Base-by-base conservation (phyloP, 306 rosid genomes). In the Phaseolus lunatus region DNA sequence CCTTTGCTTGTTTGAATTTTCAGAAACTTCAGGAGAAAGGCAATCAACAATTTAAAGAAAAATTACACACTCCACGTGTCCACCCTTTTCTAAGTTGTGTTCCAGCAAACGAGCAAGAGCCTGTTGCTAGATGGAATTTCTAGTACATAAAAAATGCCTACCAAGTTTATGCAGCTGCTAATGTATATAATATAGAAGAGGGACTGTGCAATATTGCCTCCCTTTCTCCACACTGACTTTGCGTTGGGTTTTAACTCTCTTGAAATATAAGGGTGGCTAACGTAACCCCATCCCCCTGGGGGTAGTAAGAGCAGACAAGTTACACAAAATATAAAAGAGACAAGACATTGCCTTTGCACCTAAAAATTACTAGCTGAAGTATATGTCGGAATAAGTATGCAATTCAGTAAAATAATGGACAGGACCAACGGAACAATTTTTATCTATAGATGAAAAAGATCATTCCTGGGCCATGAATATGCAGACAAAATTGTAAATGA, bases 1-100 rank as follows among this genome's bases (percentile, higher is more conserved):
- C 44, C 48, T 22, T 58, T 15, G 39, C 27, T 67, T 67, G 75
- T 58, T 66, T 67, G 70, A 56, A 74, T 31, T 33, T 67, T 26
- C 52, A 59, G 13, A 48, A 48, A 18, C 16, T 39, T 48, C 57
- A 29, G 27, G 20, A 65, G 61, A 75, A 47, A 3, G n/a, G 7
- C 9, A 49, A 29, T n/a, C 58, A 20, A 63, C 19, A 29, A 45
- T 72, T 64, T 48, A 22, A 12, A 70, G 18, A 48, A 58, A 77
- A 52, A 68, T 24, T 75, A 29, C n/a, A 56, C 26, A 44, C 9
- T 43, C 39, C 5, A 8, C 2, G 43, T 8, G 11, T 31, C 37
- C 37, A 1, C 9, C 50, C 71, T 33, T 70, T 41, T n/a, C 18
- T 7, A n/a, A 49, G 58, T 27, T 57, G n/a, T 16, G 19, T 37